A percentile compares a stretch with the other conserved stretches of the same genome.
Evolutionary conservation across 768 basidiomycete genomes (phyloP).

Genomic region (Podaxis mareebaensis): DNA sequence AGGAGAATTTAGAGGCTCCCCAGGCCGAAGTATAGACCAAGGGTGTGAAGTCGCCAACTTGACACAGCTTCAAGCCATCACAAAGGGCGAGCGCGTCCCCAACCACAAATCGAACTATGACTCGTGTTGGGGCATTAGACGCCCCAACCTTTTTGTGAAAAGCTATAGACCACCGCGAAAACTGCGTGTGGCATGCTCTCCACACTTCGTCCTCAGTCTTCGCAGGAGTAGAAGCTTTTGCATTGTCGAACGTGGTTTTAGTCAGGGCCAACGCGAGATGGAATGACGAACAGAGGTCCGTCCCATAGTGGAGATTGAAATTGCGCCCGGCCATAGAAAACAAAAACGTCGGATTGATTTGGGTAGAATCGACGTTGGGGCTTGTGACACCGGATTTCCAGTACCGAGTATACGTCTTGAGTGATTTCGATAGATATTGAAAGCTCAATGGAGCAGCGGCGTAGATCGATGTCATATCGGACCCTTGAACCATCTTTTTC

Average conservation of each 20-base stretch:
- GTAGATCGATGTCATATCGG: conserved; percentile 19
- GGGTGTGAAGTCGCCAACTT: conserved; percentile 22
- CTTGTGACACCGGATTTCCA: conserved; percentile 45
- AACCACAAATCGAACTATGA: conserved; percentile 39
- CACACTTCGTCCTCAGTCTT: conserved; percentile 26
- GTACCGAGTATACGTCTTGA: conserved; percentile 29
- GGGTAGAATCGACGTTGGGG: conserved; percentile 17
- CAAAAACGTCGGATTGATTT: conserved; percentile 48
- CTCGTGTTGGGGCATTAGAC: not conserved
- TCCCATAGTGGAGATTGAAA: conserved; percentile 46
- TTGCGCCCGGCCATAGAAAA: conserved; percentile 38
- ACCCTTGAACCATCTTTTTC: not conserved
- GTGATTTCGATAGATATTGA: conserved; percentile 18
- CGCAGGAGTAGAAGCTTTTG: conserved; percentile 5
- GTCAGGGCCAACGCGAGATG: conserved; percentile 37
- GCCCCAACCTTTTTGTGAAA: conserved; percentile 25
- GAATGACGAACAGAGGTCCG: conserved; percentile 42
- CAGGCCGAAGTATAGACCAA: conserved; percentile 35
- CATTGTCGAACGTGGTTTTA: conserved; percentile 17
- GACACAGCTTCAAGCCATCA: conserved; percentile 30
- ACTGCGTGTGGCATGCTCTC: conserved; percentile 32
- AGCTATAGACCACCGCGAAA: conserved; percentile 32
- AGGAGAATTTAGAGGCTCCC: conserved; percentile 31
- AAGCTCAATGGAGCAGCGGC: conserved; percentile 39
- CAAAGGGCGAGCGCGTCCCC: conserved; percentile 43